Percentiles rank a stretch among this genome's conserved stretches.
These are phyloP conservation scores for Isabelozyma gotoi DNA, from an alignment of 805 yeast genomes.

Conservation along the genomic window DNA sequence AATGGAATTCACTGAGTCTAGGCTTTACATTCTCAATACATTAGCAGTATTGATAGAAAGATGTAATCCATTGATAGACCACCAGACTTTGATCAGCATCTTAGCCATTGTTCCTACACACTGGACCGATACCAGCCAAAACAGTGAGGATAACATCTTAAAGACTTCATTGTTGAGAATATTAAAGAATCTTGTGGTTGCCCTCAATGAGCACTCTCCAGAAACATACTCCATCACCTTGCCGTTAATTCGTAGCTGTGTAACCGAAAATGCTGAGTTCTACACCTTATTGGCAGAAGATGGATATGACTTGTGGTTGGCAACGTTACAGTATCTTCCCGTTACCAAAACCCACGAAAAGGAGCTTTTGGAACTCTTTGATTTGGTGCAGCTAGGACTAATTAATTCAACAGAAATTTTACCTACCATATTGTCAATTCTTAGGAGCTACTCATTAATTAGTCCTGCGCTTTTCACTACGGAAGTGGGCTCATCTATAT, in stretches of 20 bases:
- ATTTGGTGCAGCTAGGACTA: slow-evolving; percentile 56
- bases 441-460: slow-evolving; percentile 61
- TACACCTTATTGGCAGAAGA: slow-evolving; percentile 74
- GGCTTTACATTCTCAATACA: slow-evolving; percentile 68
- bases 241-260: slow-evolving; percentile 68
- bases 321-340: slow-evolving; percentile 64
- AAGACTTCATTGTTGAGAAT: slow-evolving; percentile 48
- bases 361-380: slow-evolving; percentile 46
- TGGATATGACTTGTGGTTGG: slow-evolving; percentile 83
- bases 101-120: slow-evolving; percentile 60
- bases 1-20: slow-evolving; percentile 68
- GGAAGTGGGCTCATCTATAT: slow-evolving; percentile 38
- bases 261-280: slow-evolving; percentile 39
- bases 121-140: slow-evolving; percentile 66
- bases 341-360: slow-evolving; percentile 11
- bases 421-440: slow-evolving; percentile 59
- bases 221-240: slow-evolving; percentile 54
- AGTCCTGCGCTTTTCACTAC: slow-evolving; percentile 40
- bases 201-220: slow-evolving; percentile 54
- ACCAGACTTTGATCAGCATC: slow-evolving; percentile 49
- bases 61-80: slow-evolving; percentile 62
- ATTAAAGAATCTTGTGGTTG: slow-evolving; percentile 52
- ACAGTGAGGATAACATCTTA: slow-evolving; percentile 34
- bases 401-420: slow-evolving; percentile 72
- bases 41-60: slow-evolving; percentile 61